Evolutionary conservation across 2,329 filamentous ascomycete species (phyloP).

Genomic region (Botrytis hyacinthi): DNA sequence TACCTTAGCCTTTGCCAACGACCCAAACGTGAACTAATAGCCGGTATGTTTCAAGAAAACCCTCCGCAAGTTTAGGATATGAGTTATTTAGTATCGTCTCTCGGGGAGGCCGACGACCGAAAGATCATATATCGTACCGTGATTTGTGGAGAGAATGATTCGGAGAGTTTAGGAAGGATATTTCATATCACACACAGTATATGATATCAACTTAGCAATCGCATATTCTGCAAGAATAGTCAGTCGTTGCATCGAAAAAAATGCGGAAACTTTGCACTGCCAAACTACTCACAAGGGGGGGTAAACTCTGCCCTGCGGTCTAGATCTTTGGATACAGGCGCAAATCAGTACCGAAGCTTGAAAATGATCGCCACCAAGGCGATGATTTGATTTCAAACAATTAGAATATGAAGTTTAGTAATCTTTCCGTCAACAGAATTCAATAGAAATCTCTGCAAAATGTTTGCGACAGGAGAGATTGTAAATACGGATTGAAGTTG

Average conservation of each 20-base stretch:
- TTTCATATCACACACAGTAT: neutral
- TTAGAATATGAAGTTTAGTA: neutral
- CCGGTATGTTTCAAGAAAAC: neutral
- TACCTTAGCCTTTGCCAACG: neutral
- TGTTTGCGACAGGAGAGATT: neutral
- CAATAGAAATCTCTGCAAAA: neutral
- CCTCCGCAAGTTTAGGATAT: neutral
- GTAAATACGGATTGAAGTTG: neutral
- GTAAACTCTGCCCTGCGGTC: neutral
- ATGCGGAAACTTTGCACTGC: neutral
- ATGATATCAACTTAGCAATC: neutral
- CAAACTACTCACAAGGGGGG: slow-evolving; percentile 5
- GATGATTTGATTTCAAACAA: neutral
- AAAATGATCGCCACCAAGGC: neutral
- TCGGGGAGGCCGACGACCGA: neutral
- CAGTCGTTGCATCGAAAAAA: neutral
- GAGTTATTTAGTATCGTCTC: neutral
- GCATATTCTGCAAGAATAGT: neutral
- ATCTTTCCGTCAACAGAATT: too few relatives aligned
- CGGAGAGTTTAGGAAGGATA: neutral
- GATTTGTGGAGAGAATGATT: neutral
- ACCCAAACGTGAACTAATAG: neutral
- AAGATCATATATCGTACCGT: neutral
- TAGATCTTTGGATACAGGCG: neutral
- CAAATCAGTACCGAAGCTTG: neutral